Evolutionary conservation across 2,329 filamentous ascomycete genomes (phyloP).

Genomic region (Clarireedia hainanense): DNA sequence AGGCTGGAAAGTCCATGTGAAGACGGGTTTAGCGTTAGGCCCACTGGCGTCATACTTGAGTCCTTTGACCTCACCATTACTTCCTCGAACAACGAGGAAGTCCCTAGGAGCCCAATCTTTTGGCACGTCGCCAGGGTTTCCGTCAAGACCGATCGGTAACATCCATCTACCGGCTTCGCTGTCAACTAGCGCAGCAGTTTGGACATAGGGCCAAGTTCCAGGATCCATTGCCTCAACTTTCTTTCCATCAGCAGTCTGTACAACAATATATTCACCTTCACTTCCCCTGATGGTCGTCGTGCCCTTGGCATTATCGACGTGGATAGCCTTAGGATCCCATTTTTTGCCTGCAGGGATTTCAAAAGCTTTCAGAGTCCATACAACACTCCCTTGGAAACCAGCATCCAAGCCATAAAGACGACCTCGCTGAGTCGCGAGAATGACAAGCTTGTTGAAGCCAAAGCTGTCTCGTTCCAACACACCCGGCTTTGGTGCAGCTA

Average conservation of each 20-base stretch:
- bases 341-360: slow-evolving; percentile 45
- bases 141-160: slow-evolving; percentile 44
- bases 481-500: slow-evolving; percentile 35
- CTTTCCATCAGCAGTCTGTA: slow-evolving; percentile 45
- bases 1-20: slow-evolving; percentile 68
- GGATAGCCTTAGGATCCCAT: slow-evolving; percentile 63
- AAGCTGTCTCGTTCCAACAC: slow-evolving; percentile 64
- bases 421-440: slow-evolving; percentile 73
- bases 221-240: slow-evolving; percentile 37
- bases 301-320: slow-evolving; percentile 49
- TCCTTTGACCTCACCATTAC: slow-evolving; percentile 45
- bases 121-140: slow-evolving; percentile 40
- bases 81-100: slow-evolving; percentile 45
- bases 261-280: slow-evolving; percentile 53
- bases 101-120: slow-evolving; percentile 41
- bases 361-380: slow-evolving; percentile 66
- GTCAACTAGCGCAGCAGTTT: slow-evolving; percentile 45
- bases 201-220: slow-evolving; percentile 34
- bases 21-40: slow-evolving; percentile 36
- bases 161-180: slow-evolving; percentile 45
- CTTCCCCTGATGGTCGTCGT: slow-evolving; percentile 29
- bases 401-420: slow-evolving; percentile 74
- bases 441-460: slow-evolving; percentile 78
- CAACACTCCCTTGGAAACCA: slow-evolving; percentile 61
- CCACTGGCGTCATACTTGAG: slow-evolving; percentile 42